phyloP scores from a whole-genome alignment of 2,329 filamentous ascomycete genomes.

The Colletotrichum sp. region DNA sequence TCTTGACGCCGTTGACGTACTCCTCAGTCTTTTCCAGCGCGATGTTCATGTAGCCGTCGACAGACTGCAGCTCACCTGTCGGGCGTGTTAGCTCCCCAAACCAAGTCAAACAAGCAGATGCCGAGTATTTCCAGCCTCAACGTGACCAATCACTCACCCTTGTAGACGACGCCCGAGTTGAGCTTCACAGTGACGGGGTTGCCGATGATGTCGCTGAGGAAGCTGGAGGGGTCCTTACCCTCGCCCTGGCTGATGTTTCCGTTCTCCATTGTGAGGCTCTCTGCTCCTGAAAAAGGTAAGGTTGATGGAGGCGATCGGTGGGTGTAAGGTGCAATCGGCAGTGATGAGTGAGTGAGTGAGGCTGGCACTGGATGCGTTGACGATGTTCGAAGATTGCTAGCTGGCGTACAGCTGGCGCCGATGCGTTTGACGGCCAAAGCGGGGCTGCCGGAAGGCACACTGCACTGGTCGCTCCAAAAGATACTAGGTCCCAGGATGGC shows the following conservation, averaged over 20 bases:
- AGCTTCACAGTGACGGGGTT: slow-evolving; percentile 95
- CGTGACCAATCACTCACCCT: slow-evolving; percentile 65
- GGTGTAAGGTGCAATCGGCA: not conserved
- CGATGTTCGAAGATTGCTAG: slow-evolving; percentile 14
- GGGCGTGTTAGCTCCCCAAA: not conserved
- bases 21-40: slow-evolving; percentile 95
- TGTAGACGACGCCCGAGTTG: slow-evolving; percentile 98
- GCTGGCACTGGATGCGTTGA: not conserved
- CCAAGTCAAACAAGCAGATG: not conserved
- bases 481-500: not conserved
- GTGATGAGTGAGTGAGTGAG: not conserved
- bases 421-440: not conserved
- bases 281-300: not conserved
- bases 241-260: slow-evolving; percentile 66
- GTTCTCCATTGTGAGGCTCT: slow-evolving; percentile 71
- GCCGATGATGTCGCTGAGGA: slow-evolving; percentile 93
- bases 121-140: not conserved
- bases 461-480: not conserved
- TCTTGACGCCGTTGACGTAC: slow-evolving; percentile 83
- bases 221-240: slow-evolving; percentile 91
- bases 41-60: slow-evolving; percentile 99
- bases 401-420: not conserved
- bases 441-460: not conserved
- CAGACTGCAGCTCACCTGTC: slow-evolving; percentile 89
- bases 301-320: not conserved